Percentiles rank a stretch among this genome's conserved stretches.
phyloP scores from a whole-genome alignment of 305 asterid genomes.

The Fraxinus greggii region DNA sequence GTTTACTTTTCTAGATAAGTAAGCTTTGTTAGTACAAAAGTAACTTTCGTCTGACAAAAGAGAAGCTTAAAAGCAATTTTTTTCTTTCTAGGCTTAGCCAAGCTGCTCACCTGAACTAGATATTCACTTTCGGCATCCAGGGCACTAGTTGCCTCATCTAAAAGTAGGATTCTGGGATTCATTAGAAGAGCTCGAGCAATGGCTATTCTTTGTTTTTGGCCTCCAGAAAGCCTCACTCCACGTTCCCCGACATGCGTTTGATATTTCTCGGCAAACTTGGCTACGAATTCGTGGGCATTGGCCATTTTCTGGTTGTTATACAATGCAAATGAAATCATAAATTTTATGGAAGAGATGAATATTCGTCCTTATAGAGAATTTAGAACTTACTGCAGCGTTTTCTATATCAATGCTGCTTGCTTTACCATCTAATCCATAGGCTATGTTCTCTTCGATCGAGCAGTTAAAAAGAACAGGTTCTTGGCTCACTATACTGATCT shows the following conservation, averaged over 20 bases:
- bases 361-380: neutral
- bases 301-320: conserved; percentile 66
- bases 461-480: conserved; percentile 91
- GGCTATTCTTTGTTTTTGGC: conserved; percentile 86
- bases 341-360: neutral
- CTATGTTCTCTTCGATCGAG: conserved; percentile 79
- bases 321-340: conserved; percentile 15
- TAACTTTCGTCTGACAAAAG: neutral
- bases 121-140: conserved; percentile 86
- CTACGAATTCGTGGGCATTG: conserved; percentile 70
- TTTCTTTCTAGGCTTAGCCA: neutral
- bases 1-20: neutral
- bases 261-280: conserved; percentile 66
- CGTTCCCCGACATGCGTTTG: conserved; percentile 74
- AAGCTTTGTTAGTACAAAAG: neutral
- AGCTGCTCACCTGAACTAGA: conserved; percentile 60
- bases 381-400: conserved; percentile 66
- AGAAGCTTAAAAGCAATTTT: neutral
- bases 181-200: conserved; percentile 79
- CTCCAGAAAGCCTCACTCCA: conserved; percentile 84
- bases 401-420: conserved; percentile 62
- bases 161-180: conserved; percentile 73
- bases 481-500: conserved; percentile 89
- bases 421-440: conserved; percentile 72
- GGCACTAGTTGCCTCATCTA: conserved; percentile 86